phyloP scores from a whole-genome alignment of 352 stramenopile genomes.

The Thalassiosira pacifica region DNA sequence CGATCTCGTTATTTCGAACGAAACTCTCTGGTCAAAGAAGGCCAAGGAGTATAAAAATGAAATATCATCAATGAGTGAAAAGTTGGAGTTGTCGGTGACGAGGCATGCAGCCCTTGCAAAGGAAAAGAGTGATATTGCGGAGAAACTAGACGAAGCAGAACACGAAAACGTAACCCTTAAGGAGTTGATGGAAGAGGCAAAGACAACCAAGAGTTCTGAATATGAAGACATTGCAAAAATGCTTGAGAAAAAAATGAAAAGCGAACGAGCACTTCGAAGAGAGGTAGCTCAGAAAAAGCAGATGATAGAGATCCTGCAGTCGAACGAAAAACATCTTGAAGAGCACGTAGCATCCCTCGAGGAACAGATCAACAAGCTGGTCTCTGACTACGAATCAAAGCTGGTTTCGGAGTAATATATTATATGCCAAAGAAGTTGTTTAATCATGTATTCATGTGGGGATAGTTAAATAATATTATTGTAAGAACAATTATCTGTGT shows the following conservation, averaged over 20 bases:
- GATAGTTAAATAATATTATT: too few relatives aligned
- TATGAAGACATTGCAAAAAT: conserved; percentile 27
- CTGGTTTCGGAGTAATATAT: too few relatives aligned
- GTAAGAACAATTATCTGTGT: too few relatives aligned
- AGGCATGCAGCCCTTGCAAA: conserved; percentile 7
- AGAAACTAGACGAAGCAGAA: conserved; percentile 30
- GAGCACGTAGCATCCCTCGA: conserved; percentile 52
- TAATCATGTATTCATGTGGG: too few relatives aligned
- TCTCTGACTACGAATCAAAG: conserved; percentile 56
- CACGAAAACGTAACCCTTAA: conserved; percentile 25
- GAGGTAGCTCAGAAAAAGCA: conserved; percentile 60
- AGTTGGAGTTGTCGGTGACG: background rate
- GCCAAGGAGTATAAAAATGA: conserved; percentile 1
- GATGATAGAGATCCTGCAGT: conserved; percentile 38
- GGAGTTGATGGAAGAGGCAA: conserved; percentile 19
- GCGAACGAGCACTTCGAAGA: conserved; percentile 42
- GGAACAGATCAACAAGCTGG: conserved; percentile 54
- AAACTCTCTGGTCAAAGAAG: background rate
- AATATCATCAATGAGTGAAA: background rate
- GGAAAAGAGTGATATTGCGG: conserved; percentile 11
- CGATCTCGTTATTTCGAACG: background rate
- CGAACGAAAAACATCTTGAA: conserved; percentile 61
- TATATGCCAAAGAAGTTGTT: too few relatives aligned
- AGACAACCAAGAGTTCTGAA: background rate
- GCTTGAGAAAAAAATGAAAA: conserved; percentile 43